phyloP scores from a whole-genome alignment of 208 protist species.

The Spongospora subterranea region DNA sequence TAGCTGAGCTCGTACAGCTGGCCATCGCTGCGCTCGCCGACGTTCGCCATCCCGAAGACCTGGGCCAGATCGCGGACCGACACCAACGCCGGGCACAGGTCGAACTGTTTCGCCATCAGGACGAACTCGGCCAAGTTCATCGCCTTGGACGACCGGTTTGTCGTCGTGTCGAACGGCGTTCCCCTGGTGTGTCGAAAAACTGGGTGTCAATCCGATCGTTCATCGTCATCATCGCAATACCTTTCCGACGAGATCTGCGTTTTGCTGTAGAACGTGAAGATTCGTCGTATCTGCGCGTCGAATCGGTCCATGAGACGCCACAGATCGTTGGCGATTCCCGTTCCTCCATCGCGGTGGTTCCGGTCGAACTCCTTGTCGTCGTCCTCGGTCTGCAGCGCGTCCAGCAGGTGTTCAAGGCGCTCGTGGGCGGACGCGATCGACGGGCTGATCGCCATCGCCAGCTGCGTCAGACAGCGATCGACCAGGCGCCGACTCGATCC shows the following conservation, averaged over 20 bases:
- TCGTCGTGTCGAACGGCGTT: too few species aligned
- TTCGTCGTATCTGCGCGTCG: neutral
- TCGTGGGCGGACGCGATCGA: too few species aligned
- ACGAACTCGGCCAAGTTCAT: neutral
- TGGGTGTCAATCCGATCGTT: too few species aligned
- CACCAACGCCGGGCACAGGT: neutral
- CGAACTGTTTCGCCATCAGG: slow-evolving; percentile 1
- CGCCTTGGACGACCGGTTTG: neutral
- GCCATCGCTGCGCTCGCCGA: neutral
- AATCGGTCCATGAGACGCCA: neutral
- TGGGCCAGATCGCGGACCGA: neutral
- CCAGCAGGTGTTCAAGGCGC: too few species aligned
- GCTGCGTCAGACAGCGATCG: too few species aligned
- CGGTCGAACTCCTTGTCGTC: too few species aligned
- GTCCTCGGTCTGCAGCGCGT: too few species aligned
- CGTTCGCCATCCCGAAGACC: neutral
- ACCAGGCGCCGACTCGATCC: too few species aligned
- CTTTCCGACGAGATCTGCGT: neutral
- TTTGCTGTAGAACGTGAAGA: slow-evolving; percentile 15
- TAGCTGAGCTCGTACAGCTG: neutral
- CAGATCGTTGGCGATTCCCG: neutral
- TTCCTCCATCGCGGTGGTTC: too few species aligned
- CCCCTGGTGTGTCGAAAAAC: too few species aligned
- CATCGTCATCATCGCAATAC: neutral
- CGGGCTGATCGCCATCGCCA: too few species aligned